These are phyloP conservation scores for Coprinopsis cinerea DNA, from an alignment of 768 basidiomycete species.

Conservation along the genomic window DNA sequence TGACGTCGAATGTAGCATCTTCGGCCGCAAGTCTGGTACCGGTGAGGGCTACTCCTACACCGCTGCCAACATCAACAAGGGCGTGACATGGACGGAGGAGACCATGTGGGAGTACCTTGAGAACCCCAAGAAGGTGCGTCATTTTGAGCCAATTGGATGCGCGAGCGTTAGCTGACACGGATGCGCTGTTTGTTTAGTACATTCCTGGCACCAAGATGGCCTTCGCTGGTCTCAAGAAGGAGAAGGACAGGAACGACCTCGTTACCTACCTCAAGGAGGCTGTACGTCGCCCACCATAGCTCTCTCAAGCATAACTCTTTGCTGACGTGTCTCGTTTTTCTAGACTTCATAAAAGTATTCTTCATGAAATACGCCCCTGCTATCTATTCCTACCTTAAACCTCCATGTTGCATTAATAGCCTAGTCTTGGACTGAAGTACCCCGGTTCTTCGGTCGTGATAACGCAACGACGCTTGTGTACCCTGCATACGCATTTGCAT, in stretches of 20 bases:
- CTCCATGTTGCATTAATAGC: background rate
- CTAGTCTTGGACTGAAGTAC: no score
- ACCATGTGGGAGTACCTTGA: slow-evolving; percentile 96
- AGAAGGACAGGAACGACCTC: slow-evolving; percentile 94
- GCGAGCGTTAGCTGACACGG: background rate
- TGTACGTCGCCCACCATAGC: slow-evolving; percentile 37
- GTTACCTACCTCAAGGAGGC: slow-evolving; percentile 76
- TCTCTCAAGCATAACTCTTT: background rate
- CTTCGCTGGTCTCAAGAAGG: slow-evolving; percentile 98
- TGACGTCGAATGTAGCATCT: slow-evolving; percentile 41
- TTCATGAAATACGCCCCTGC: background rate
- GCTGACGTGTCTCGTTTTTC: background rate
- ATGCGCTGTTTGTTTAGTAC: slow-evolving; percentile 44
- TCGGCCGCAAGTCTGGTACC: slow-evolving; percentile 84
- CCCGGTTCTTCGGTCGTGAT: no score
- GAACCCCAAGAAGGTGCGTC: slow-evolving; percentile 90
- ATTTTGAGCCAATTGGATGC: background rate
- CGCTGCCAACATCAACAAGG: slow-evolving; percentile 94
- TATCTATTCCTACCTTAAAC: background rate
- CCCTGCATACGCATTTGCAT: no score
- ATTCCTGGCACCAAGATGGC: slow-evolving; percentile 99
- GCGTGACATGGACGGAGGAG: slow-evolving; percentile 74
- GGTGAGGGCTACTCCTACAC: slow-evolving; percentile 88
- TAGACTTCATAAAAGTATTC: background rate
- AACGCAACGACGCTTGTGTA: no score